Conservation (phyloP, 2,329 filamentous ascomycete species). For the Cercospora canescens region DNA sequence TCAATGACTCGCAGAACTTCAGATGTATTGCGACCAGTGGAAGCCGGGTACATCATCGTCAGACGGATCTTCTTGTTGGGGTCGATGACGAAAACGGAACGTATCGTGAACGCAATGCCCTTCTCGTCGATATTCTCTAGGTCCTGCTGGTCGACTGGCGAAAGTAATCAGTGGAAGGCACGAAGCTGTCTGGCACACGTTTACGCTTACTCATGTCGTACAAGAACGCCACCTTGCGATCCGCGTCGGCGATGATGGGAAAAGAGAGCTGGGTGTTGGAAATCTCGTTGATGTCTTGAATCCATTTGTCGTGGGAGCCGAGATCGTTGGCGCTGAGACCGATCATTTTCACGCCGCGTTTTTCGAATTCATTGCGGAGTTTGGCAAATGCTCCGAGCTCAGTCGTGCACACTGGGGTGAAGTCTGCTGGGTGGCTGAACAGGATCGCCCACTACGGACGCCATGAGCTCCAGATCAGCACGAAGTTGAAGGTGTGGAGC, state of each 20-base stretch:
- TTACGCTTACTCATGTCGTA: too few relatives aligned
- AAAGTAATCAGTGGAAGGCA: too few relatives aligned
- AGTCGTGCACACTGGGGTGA: conserved; percentile 93
- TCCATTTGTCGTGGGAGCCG: conserved; percentile 82
- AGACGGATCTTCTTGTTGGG: conserved; percentile 90
- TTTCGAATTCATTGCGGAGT: conserved; percentile 82
- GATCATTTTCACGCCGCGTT: conserved; percentile 87
- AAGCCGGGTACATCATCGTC: conserved; percentile 90
- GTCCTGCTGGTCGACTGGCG: conserved; percentile 39
- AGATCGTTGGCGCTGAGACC: conserved; percentile 84
- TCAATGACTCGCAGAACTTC: conserved; percentile 62
- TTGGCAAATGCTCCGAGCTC: conserved; percentile 93
- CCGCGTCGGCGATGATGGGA: conserved; percentile 53
- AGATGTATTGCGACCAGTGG: conserved; percentile 67
- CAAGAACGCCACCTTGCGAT: conserved; percentile 49
- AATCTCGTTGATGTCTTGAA: conserved; percentile 67
- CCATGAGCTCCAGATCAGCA: not conserved
- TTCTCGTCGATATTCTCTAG: conserved; percentile 37
- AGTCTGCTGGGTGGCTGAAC: conserved; percentile 84
- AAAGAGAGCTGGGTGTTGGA: conserved; percentile 47
- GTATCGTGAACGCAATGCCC: conserved; percentile 84
- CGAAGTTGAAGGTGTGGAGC: not conserved
- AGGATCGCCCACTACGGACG: conserved; percentile 62
- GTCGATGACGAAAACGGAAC: conserved; percentile 92
- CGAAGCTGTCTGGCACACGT: too few relatives aligned